A percentile compares a stretch with the other conserved stretches of the same genome.
phyloP scores from a whole-genome alignment of 2,329 filamentous ascomycete species.

The Aspergillus thermomutatus region DNA sequence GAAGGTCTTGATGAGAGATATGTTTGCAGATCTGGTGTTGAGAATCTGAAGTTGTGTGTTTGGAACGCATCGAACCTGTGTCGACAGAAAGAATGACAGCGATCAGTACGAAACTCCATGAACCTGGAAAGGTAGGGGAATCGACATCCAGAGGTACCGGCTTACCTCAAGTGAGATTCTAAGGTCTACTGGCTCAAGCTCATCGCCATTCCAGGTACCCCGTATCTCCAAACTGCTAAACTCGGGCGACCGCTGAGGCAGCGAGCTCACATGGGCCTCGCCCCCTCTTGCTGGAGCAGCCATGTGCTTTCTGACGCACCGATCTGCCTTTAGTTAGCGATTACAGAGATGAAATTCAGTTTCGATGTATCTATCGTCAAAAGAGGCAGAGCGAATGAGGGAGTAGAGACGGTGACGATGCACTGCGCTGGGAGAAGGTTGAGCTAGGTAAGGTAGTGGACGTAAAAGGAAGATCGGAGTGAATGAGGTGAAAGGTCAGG shows the following conservation, averaged over 20 bases:
- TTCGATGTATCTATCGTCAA: background rate
- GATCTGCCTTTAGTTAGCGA: background rate
- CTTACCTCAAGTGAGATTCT: conserved; percentile 30
- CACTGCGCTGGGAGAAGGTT: background rate
- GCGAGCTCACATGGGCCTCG: background rate
- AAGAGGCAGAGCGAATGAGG: background rate
- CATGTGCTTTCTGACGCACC: background rate
- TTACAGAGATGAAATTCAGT: background rate
- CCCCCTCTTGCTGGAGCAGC: background rate
- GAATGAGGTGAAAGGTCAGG: background rate
- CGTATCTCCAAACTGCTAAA: conserved; percentile 29
- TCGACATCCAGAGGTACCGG: background rate
- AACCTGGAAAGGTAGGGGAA: background rate
- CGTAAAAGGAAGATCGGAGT: background rate
- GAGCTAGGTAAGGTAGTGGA: background rate
- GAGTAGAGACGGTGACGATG: background rate
- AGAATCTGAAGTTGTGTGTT: conserved; percentile 21
- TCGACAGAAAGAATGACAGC: background rate
- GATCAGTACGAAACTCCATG: background rate
- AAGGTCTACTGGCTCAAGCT: conserved; percentile 20
- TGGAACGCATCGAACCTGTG: conserved; percentile 23
- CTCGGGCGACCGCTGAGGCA: conserved; percentile 8
- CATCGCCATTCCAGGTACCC: conserved; percentile 30
- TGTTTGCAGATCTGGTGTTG: conserved; percentile 9
- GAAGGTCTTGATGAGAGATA: conserved; percentile 12